Evolutionary conservation across 2,329 filamentous ascomycete genomes (phyloP).

Genomic region (Colletotrichum eremochloae): DNA sequence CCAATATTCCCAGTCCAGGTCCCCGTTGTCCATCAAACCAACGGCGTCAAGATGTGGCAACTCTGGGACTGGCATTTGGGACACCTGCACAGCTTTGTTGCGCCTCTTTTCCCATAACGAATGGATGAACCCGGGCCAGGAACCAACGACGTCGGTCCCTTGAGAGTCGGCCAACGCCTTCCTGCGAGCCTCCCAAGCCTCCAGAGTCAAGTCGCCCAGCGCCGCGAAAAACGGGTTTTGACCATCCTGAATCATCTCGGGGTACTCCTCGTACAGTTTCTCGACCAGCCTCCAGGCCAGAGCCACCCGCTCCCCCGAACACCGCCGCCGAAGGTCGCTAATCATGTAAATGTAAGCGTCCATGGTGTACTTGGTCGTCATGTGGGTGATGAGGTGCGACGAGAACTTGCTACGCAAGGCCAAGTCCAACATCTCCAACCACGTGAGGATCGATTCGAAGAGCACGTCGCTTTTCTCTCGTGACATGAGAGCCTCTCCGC

Average conservation of each 20-base stretch:
- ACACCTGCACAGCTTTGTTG: not conserved
- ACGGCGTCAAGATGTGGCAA: not conserved
- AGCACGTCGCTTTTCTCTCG: slow-evolving; percentile 45
- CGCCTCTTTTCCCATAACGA: not conserved
- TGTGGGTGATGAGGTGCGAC: slow-evolving; percentile 48
- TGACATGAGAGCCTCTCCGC: slow-evolving; percentile 38
- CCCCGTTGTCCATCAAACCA: slow-evolving; percentile 3
- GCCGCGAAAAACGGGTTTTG: slow-evolving; percentile 1
- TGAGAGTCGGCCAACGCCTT: not conserved
- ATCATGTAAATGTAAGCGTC: slow-evolving; percentile 51
- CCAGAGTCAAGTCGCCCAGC: slow-evolving; percentile 1
- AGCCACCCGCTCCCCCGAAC: slow-evolving; percentile 39
- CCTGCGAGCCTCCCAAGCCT: slow-evolving; percentile 24
- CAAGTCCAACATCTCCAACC: slow-evolving; percentile 45
- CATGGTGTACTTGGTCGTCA: slow-evolving; percentile 47
- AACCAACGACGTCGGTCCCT: not conserved
- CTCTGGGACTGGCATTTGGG: not conserved
- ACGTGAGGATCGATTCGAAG: slow-evolving; percentile 45
- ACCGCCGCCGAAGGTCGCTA: slow-evolving; percentile 47
- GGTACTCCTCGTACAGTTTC: slow-evolving; percentile 46
- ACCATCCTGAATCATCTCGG: slow-evolving; percentile 31
- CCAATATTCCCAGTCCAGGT: slow-evolving; percentile 37
- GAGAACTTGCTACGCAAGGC: slow-evolving; percentile 47
- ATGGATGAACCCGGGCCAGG: slow-evolving; percentile 6
- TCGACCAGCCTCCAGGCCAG: slow-evolving; percentile 48